These are phyloP conservation scores for Paecilomyces dactylethromorphus DNA, from an alignment of 2,329 filamentous ascomycete genomes.

Conservation along the genomic window DNA sequence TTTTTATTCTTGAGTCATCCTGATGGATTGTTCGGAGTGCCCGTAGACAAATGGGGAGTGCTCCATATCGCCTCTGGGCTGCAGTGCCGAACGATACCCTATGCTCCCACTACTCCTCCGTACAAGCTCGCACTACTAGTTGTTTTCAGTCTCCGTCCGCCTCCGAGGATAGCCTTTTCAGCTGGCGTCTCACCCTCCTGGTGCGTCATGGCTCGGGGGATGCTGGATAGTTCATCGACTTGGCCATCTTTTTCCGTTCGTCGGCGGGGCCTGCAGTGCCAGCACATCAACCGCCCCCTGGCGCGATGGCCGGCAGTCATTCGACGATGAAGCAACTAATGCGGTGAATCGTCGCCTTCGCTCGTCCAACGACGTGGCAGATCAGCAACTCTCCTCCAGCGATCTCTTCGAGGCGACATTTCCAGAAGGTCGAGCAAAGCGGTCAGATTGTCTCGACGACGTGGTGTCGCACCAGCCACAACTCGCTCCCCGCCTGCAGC, in stretches of 20 bases:
- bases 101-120: background rate
- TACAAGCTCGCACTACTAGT: background rate
- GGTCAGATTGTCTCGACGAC: background rate
- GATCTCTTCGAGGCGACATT: background rate
- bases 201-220: background rate
- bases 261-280: conserved; percentile 15
- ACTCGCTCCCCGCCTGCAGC: conserved; percentile 2
- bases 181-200: background rate
- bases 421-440: background rate
- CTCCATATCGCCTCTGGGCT: no score
- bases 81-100: no score
- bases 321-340: background rate
- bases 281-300: conserved; percentile 8
- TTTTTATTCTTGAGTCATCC: background rate
- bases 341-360: conserved; percentile 1
- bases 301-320: conserved; percentile 1
- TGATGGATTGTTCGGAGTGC: background rate
- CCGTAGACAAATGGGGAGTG: background rate
- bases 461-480: background rate
- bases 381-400: conserved; percentile 8
- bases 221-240: background rate
- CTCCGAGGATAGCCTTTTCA: background rate
- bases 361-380: conserved; percentile 14
- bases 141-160: background rate
- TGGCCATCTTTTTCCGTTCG: background rate